Base-by-base conservation (phyloP, 306 rosid genomes). In the Canavalia gladiata region DNA sequence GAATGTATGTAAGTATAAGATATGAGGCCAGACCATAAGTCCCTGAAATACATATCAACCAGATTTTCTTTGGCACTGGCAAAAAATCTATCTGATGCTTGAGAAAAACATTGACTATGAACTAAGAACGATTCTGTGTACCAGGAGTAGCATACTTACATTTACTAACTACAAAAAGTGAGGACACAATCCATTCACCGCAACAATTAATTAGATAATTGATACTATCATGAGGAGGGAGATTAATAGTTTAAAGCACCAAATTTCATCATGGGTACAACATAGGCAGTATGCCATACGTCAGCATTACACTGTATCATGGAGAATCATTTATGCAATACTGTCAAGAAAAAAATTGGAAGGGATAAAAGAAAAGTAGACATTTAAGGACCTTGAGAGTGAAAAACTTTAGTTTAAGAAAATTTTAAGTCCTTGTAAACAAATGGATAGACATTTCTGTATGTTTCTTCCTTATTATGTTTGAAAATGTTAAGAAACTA, bases 1-100 rank as follows among this genome's bases (percentile, higher is more conserved):
- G n/a, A 79, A 80, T 54, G 54, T 49, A 45, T 52, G 62, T 56
- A 67, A 46, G 66, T 56, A 72, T 62, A 69, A 63, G 58, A 72
- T 43, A 73, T 18, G 66, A 55, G 12, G 29, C 31, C 46, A 43
- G 76, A 77, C 50, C 54, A 81, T 58, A 43, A 77, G 68, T 69
- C 74, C 45, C 57, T 43, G 78, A 46, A 55, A 74, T 73, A 62
- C 34, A 41, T 39, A 62, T 39, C 62, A 67, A 73, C 30, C 37
- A 80, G 7, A 71, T 37, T 5, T 41, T 69, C 59, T 11, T 9
- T 7, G 72, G 72, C 8, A 12, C 6, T 25, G 39, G 58, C 5
- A 59, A 77, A 68, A 47, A 18, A 39, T 80, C 45, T 30, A 25
- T 71, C 30, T 72, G 18, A 37, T 4, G 41, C 64, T 52, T n/a